Evolutionary conservation across 176 grass and related monocot genomes (phyloP), one percentile per base, ranked within the genome.

Genomic region (Avena atlantica): DNA sequence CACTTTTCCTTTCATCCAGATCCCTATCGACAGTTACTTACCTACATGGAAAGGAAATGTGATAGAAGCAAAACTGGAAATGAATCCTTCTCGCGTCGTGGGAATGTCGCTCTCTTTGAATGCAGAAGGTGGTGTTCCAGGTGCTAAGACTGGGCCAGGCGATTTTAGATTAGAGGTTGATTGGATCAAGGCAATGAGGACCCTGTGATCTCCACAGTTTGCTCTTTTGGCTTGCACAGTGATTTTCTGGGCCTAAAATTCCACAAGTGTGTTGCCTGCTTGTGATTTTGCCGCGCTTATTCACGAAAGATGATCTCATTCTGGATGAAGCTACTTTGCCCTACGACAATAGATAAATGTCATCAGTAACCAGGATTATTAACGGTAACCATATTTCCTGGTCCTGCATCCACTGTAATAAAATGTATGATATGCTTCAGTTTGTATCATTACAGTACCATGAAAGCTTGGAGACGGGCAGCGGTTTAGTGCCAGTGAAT

Each of bases 101-200:
- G 94, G 92, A 67, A 99, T 96, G 97, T 88, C 94, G 55, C 87
- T 96, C 29, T 96, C 94, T 68, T 87, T 96, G 52, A 96, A 99
- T 74, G 94, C 94, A 16, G 90, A 91, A 84, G 94, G 92, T 9
- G 94, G 90, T 17, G 89, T 96, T 71, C 92, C 92, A 78, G 94
- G 93, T 91, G 94, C 94, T 48, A 90, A 83, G 91, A 85, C 87
- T 12, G 97, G 92, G 16, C 86, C 97, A 29, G 97, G 97, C 1
- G 83, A 94, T 65, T 99, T 99, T 50, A 90, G 73, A 84, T 69
- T 96, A 60, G 92, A 96, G 81, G 84, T 96, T 81, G 97, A 96
- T 89, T 94, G 97, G 97, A 96, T 96, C 77, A 96, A 99, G 75
- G 97, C 97, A 29, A 48, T 96, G 67, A 94, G 94, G 78, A 83